Evolutionary conservation across 345 rosid genomes (phyloP).

Genomic region (Syzygium jambos): DNA sequence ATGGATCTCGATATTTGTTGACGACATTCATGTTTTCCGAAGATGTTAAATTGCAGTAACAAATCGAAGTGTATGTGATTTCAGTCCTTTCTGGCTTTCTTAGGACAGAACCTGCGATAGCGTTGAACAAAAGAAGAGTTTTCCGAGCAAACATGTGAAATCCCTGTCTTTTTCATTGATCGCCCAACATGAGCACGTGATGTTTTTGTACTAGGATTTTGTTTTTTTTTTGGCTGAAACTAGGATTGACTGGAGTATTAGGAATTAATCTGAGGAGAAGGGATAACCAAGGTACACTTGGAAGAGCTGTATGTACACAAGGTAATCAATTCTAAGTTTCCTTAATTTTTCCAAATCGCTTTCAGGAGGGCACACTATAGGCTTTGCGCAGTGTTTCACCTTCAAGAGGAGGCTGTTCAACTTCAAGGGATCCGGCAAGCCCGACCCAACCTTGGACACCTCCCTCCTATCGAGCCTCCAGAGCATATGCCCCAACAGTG

Average conservation of each 20-base stretch:
- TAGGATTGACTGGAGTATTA: neutral
- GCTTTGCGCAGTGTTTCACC: slow-evolving; percentile 78
- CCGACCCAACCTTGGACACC: slow-evolving; percentile 51
- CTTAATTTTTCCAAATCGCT: neutral
- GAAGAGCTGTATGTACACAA: neutral
- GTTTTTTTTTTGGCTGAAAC: neutral
- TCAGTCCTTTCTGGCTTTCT: too few species aligned
- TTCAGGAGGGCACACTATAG: slow-evolving; percentile 84
- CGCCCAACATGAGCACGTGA: too few species aligned
- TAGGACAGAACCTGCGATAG: neutral
- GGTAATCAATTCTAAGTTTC: neutral
- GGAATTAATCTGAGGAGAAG: too few species aligned
- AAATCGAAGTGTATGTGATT: too few species aligned
- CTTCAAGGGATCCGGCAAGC: slow-evolving; percentile 63
- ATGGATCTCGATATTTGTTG: neutral
- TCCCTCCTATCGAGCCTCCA: slow-evolving; percentile 34
- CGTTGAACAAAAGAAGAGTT: neutral
- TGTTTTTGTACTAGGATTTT: neutral
- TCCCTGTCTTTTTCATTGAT: neutral
- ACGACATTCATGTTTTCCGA: too few species aligned
- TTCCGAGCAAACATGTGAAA: neutral
- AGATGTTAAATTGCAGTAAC: too few species aligned
- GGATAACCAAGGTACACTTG: neutral
- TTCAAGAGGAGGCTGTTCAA: slow-evolving; percentile 73
- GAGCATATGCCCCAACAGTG: slow-evolving; percentile 48